Base-by-base conservation (phyloP, 164 flowering plant genomes). In the Vitis cinerea region DNA sequence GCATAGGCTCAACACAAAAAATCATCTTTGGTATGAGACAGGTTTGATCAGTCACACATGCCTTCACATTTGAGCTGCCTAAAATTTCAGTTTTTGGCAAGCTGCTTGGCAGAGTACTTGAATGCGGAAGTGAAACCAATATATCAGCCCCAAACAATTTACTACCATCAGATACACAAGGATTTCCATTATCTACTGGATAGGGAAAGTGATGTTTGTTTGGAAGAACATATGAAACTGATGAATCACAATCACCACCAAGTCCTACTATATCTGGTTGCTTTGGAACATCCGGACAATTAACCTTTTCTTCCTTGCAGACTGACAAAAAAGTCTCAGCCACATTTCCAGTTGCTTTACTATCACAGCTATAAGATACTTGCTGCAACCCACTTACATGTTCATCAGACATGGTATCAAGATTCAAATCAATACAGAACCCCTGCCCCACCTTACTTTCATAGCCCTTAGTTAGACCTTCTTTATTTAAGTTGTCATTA, bases 121-220 rank as follows among this genome's bases (percentile, higher is more conserved):
- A 59, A 75, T 63, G 58, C 23, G 31, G 13, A 65, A 27, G 44
- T 17, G 64, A 23, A 31, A 30, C 37, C 5, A 17, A 50, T 70
- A 80, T 68, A 70, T 83, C 81, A 68, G 77, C 60, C 37, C 89
- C 85, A 72, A 83, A 80, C 76, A 84, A 80, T 63, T 73, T 83
- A 29, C 61, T 63, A 4, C 49, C 72, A 55, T 56, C 50, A 60
- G 47, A 64, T 27, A 54, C 16, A 52, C 17, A 10, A 19, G 65
- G 58, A 64, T 23, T 65, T 48, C 30, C 53, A 64, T 57, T 63
- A 57, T 69, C 68, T 48, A 61, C 72, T 11, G 74, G 71, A 71
- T 74, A 62, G 10, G 71, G 66, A 54, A 47, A 50, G 2, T 66
- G 55, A 70, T 49, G 56, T 23, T 69, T 61, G 3, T 50, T 59